Evolutionary conservation across 2,329 filamentous ascomycete genomes (phyloP), one percentile per base, ranked within the genome.

Genomic region (Diaporthe ampelina): DNA sequence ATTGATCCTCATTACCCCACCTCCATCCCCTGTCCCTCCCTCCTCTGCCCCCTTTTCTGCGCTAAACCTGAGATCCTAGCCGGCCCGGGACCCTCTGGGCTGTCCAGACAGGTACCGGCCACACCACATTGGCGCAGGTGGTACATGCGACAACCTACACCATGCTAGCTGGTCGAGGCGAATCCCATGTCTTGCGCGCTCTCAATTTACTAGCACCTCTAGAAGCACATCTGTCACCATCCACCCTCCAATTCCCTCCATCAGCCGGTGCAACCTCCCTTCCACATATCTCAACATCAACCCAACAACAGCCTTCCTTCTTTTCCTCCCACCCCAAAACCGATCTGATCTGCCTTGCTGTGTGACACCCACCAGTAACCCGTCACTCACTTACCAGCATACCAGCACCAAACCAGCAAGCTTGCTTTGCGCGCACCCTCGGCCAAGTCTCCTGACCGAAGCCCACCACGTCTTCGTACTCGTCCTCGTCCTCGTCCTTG

Each of bases 1-100:
- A 65, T 65, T 65, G 61, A 65, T 65, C 43, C 61, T 65, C 61
- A 35, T 65, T 65, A 50, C 61, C 61, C 61, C 61, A 65, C 61
- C 61, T 43, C 35, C 57, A 61, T 37, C 57, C 57, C 57, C 57
- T 40, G 57, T 61, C 21, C n/a, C 35, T 59, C 29, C 56, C 61
- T 65, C 43, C 26, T 65, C 43, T 65, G 61, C 61, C 61, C 61
- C 61, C 43, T 50, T 65, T 65, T 65, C 17, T 24, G 11, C 61
- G 61, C 61, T 65, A 65, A 24, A 65, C 61, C 61, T 65, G 40
- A 43, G 61, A 45, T 32, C 43, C 61, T 35, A 43, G 61, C 17
- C 54, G 4, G 45, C 10, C 52, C 32, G 6, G 50, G n/a, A 19
- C 52, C 32, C 26, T 19, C 26, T 56, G 13, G 7, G 8, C 7